These are phyloP conservation scores for Trichaptum fuscoviolaceum DNA, from an alignment of 768 basidiomycete genomes.

Conservation along the genomic window DNA sequence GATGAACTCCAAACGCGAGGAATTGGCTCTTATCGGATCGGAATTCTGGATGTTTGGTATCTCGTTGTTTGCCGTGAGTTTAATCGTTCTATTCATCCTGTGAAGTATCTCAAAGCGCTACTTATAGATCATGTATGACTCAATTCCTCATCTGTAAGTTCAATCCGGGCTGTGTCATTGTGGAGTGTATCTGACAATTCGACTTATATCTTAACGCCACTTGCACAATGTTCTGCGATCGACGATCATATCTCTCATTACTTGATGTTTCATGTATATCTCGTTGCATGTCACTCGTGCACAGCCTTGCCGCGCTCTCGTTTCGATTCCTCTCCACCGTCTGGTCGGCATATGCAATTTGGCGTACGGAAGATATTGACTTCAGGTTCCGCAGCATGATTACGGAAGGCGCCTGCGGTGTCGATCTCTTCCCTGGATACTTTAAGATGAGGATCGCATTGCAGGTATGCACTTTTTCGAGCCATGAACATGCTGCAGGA, in stretches of 20 bases:
- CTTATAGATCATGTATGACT: conserved; percentile 43
- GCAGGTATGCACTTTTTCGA: conserved; percentile 33
- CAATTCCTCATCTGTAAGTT: conserved; percentile 44
- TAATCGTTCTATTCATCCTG: neutral
- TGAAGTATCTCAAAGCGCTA: conserved; percentile 4
- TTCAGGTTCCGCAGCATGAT: conserved; percentile 30
- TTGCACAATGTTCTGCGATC: neutral
- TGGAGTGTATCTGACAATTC: neutral
- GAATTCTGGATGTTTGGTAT: conserved; percentile 45
- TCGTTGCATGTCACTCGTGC: conserved; percentile 1
- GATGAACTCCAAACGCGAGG: conserved; percentile 41
- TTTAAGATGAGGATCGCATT: conserved; percentile 36
- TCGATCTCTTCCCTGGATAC: conserved; percentile 38
- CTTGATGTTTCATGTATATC: neutral
- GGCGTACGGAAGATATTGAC: conserved; percentile 26
- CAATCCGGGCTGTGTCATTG: neutral
- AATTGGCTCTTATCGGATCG: conserved; percentile 40
- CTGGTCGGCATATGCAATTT: conserved; percentile 43
- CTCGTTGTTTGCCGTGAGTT: conserved; percentile 39
- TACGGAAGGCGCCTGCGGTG: conserved; percentile 34
- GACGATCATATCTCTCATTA: neutral
- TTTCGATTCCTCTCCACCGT: conserved; percentile 42
- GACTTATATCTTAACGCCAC: conserved; percentile 2
- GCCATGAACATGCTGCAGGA: conserved; percentile 32
- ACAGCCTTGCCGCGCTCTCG: conserved; percentile 40